Evolutionary conservation across 2,329 filamentous ascomycete species (phyloP).

Genomic region (Beauveria pseudobassiana): DNA sequence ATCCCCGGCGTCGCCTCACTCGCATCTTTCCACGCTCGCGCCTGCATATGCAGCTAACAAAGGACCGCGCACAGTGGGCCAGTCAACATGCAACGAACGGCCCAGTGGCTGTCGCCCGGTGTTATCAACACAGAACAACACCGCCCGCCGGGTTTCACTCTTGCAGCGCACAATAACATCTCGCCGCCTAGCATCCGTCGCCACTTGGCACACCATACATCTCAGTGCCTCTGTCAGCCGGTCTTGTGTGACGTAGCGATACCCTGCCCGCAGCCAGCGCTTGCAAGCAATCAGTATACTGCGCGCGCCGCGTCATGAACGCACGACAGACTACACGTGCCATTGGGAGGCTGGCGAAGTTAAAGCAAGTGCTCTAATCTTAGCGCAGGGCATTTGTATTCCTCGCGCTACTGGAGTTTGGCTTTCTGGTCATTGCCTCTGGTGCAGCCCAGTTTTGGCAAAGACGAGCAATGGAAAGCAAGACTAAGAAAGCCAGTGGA

Average conservation of each 20-base stretch:
- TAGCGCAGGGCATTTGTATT: not conserved
- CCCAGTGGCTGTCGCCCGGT: not conserved
- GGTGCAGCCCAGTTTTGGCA: not conserved
- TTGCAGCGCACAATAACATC: not conserved
- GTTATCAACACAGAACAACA: not conserved
- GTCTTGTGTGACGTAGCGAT: not conserved
- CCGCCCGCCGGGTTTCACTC: not conserved
- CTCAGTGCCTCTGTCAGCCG: not conserved
- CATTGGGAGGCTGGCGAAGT: slow-evolving; percentile 1
- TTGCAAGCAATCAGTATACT: not conserved
- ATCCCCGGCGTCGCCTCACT: too few species aligned
- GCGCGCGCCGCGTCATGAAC: slow-evolving; percentile 1
- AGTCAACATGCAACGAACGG: not conserved
- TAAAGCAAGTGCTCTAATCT: not conserved
- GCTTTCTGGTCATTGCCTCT: not conserved
- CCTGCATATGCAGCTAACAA: slow-evolving; percentile 4
- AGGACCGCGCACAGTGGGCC: not conserved
- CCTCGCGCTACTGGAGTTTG: not conserved
- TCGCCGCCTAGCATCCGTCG: not conserved
- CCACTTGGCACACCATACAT: not conserved
- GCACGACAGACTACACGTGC: not conserved
- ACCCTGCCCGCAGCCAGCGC: not conserved
- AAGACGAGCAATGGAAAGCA: slow-evolving; percentile 19
- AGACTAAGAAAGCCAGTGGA: slow-evolving; percentile 33
- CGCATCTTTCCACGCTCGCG: not conserved